phyloP scores from a whole-genome alignment of 2,329 filamentous ascomycete genomes.

The Aureobasidium mangrovei region DNA sequence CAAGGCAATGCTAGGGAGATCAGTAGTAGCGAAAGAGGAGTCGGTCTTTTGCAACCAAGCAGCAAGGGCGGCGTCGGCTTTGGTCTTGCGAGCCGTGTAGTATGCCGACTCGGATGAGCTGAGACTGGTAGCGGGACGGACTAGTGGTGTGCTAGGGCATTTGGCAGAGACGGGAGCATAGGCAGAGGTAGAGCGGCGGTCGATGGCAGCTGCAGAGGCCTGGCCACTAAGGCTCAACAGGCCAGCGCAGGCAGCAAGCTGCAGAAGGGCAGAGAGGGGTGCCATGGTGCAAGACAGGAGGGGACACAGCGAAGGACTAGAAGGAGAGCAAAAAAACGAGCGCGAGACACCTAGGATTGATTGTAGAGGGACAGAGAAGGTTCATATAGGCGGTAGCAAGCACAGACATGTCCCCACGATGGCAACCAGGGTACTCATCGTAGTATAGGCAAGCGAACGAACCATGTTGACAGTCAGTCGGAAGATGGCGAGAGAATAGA shows the following conservation, averaged over 20 bases:
- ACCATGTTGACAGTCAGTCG: not conserved
- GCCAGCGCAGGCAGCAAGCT: not conserved
- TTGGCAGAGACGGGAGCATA: constrained; percentile 30
- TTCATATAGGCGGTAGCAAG: not conserved
- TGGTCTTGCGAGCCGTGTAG: constrained; percentile 29
- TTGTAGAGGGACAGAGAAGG: not conserved
- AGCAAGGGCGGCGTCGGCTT: constrained; percentile 31
- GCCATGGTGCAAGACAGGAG: not conserved
- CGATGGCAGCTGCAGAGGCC: constrained; percentile 9
- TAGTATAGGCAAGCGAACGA: not conserved
- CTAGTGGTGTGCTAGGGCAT: constrained; percentile 33
- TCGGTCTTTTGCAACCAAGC: constrained; percentile 33
- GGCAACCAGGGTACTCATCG: too few relatives aligned
- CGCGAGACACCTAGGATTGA: not conserved
- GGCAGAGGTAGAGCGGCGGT: constrained; percentile 14
- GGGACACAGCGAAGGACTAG: not conserved
- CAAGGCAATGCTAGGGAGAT: constrained; percentile 35
- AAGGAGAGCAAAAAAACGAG: not conserved
- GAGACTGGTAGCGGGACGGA: constrained; percentile 31
- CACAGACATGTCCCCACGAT: not conserved
- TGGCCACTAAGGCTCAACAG: constrained; percentile 2
- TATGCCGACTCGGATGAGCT: constrained; percentile 33
- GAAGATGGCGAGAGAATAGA: constrained; percentile 1
- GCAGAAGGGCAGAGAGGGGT: not conserved
- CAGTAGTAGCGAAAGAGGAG: constrained; percentile 26